phyloP scores from a whole-genome alignment of 148 eudicot genomes.

The Cornus florida region DNA sequence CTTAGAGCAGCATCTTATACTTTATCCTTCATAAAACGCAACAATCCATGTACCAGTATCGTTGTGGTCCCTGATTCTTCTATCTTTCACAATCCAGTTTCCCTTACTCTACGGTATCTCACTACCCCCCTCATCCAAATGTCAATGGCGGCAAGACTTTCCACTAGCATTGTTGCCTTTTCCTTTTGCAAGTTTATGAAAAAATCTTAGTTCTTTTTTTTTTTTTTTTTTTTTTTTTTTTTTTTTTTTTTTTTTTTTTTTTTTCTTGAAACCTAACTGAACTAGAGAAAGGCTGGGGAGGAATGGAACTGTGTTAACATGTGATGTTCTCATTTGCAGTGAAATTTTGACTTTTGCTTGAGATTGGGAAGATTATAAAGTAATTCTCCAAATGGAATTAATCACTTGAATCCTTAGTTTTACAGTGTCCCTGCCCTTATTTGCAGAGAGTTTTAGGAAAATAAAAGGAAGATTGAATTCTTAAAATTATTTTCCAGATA shows the following conservation, averaged over 20 bases:
- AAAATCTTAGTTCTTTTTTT: not conserved
- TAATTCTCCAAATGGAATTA: not conserved
- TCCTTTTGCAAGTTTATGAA: not conserved
- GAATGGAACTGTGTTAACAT: not conserved
- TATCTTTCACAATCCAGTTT: no score
- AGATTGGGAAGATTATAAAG: conserved; percentile 5
- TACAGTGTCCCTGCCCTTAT: not conserved
- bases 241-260: no score
- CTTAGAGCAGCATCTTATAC: conserved; percentile 34
- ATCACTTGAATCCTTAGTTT: not conserved
- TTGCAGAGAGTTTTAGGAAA: not conserved
- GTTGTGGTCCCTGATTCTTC: not conserved
- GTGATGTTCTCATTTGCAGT: not conserved
- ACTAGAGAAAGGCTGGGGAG: not conserved
- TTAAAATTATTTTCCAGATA: not conserved
- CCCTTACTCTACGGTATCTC: no score
- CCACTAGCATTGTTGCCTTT: no score
- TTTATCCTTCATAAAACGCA: conserved; percentile 10
- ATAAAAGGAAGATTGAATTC: not conserved
- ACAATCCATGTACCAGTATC: not conserved
- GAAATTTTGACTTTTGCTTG: conserved; percentile 13
- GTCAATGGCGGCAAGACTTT: no score
- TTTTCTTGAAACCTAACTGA: not conserved
- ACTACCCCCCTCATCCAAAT: no score
- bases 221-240: no score